These are phyloP conservation scores for Globisporangium canariense DNA, from an alignment of 352 stramenopile species.

Conservation along the genomic window DNA sequence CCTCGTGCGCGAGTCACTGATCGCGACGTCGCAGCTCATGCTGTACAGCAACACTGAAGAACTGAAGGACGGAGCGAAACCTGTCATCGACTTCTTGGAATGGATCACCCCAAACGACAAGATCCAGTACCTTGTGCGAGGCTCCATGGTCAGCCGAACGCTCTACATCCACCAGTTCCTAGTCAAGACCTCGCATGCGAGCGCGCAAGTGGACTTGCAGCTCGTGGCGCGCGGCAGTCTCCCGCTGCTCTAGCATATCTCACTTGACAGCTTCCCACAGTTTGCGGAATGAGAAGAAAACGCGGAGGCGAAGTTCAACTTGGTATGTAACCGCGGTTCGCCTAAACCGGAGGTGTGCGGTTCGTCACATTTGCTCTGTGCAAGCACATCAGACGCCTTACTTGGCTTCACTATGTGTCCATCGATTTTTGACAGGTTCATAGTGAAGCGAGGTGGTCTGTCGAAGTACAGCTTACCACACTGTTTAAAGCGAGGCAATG, in stretches of 20 bases:
- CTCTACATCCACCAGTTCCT: conserved; percentile 47
- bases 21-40: conserved; percentile 37
- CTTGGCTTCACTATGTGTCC: no score
- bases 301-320: no score
- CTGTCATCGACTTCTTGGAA: conserved; percentile 12
- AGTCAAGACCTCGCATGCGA: conserved; percentile 23
- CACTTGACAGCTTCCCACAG: conserved; percentile 24
- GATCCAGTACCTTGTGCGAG: conserved; percentile 25
- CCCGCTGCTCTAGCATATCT: conserved; percentile 25
- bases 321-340: no score
- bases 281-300: no score
- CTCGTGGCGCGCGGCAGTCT: conserved; percentile 37
- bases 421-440: background rate
- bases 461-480: background rate
- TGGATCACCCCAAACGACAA: conserved; percentile 8
- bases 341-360: no score
- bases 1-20: conserved; percentile 21
- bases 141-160: conserved; percentile 18
- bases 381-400: no score
- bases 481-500: no score
- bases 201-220: conserved; percentile 38
- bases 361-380: no score
- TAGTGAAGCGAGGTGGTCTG: background rate
- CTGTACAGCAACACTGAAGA: conserved; percentile 10
- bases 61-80: background rate